phyloP scores from a whole-genome alignment of 78 protist genomes.

The Dictyostelium discoideum region dicty_2.7 NC_007088.5:8144501-8145000 shows the following conservation, averaged over 20 bases:
- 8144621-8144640: background rate
- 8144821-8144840: conserved; percentile 11
- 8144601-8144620: background rate
- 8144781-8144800: conserved; percentile 17
- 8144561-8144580: conserved; percentile 12
- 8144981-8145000: conserved; percentile 41
- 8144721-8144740: background rate
- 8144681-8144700: background rate
- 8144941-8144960: background rate
- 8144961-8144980: conserved; percentile 48
- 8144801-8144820: conserved; percentile 33
- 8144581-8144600: background rate
- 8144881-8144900: background rate
- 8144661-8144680: background rate
- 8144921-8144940: too few relatives aligned
- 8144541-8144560: conserved; percentile 1
- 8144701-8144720: background rate
- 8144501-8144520: conserved; percentile 50
- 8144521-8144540: conserved; percentile 49
- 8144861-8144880: conserved; percentile 19
- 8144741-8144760: background rate
- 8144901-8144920: too few relatives aligned
- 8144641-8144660: background rate
- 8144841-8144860: conserved; percentile 32
- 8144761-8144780: background rate